Evolutionary conservation across 768 basidiomycete species (phyloP).

Genomic region (Porpolomopsis calyptriformis): DNA sequence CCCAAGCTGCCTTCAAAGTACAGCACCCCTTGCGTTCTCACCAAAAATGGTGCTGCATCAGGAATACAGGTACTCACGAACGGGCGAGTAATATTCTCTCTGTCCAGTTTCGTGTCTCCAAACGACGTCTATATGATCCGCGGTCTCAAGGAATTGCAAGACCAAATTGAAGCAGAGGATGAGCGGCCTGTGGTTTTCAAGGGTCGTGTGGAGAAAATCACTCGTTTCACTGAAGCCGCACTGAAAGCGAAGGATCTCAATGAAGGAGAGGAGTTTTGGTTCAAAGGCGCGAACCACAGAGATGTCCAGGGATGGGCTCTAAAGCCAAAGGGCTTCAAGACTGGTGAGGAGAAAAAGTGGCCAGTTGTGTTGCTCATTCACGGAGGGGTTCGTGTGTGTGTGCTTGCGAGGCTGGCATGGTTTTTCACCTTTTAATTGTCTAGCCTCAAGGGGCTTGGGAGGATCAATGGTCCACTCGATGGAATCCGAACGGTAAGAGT

Average conservation of each 20-base stretch:
- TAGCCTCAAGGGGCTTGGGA: conserved; percentile 82
- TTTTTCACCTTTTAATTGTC: conserved; percentile 16
- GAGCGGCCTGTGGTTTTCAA: conserved; percentile 20
- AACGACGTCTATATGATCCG: conserved; percentile 67
- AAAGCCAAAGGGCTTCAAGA: conserved; percentile 69
- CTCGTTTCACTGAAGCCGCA: conserved; percentile 47
- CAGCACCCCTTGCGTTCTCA: conserved; percentile 47
- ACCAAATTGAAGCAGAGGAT: conserved; percentile 23
- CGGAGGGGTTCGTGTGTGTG: conserved; percentile 34
- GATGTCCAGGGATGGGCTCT: conserved; percentile 78
- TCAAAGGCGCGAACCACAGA: conserved; percentile 68
- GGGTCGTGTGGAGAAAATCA: conserved; percentile 43
- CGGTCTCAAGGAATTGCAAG: conserved; percentile 35
- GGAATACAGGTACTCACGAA: conserved; percentile 50
- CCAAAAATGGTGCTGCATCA: conserved; percentile 44
- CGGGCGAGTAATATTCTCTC: conserved; percentile 58
- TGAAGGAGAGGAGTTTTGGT: conserved; percentile 77
- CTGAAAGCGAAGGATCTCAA: conserved; percentile 49
- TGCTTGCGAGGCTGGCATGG: not conserved
- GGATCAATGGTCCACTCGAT: conserved; percentile 83
- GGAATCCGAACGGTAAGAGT: conserved; percentile 73
- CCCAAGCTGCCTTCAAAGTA: conserved; percentile 39
- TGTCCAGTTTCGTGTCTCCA: conserved; percentile 66
- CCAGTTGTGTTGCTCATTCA: conserved; percentile 76
- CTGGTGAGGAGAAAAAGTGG: conserved; percentile 60